Evolutionary conservation across 306 rosid genomes (phyloP), one percentile per base, ranked within the genome.

Genomic region (Prunus mira): DNA sequence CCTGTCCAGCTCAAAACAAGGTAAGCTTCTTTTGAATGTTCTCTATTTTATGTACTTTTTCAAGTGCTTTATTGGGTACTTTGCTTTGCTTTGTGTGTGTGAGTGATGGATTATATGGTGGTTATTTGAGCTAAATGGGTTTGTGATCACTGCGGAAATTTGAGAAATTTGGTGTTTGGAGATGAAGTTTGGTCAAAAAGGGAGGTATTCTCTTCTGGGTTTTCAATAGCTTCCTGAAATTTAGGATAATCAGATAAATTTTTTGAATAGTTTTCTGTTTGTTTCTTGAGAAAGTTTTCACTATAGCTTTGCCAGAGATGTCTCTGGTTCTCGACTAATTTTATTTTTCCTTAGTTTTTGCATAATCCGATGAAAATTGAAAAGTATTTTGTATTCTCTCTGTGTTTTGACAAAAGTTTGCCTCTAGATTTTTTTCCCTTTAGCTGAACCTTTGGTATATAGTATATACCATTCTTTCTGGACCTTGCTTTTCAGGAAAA

Each of bases 1-100:
- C 49, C 69, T 52, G 27, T 66, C 70, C 19, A 64, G 74, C 77
- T 78, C 71, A 45, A 64, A 68, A 6, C 62, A 45, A 79, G 86
- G 80, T 83, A 43, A 20, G 76, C 24, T 60, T 19, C 17, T 47
- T 41, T 74, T 68, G 9, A 7, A 8, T 57, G n/a, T 17, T 54
- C 5, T 20, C 17, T 38, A 41, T 58, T 20, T 69, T 22, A 8
- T 55, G 32, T 46, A 28, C 12, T 12, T 34, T 22, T 13, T 43
- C 22, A 30, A 19, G 27, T 28, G 24, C 19, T 67, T 17, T 61
- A 20, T 24, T 24, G 73, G 13, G 65, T 57, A 10, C 3, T 71
- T 65, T 46, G 54, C 55, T 47, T 20, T 25, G 15, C 4, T 67
- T 22, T 71, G 9, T 34, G 10, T 69, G 28, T 5, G 38, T 61